A percentile compares a stretch with the other conserved stretches of the same genome.
phyloP scores from a whole-genome alignment of 371 early-diverging fungal species.

The Zopfochytrium polystomum region DNA sequence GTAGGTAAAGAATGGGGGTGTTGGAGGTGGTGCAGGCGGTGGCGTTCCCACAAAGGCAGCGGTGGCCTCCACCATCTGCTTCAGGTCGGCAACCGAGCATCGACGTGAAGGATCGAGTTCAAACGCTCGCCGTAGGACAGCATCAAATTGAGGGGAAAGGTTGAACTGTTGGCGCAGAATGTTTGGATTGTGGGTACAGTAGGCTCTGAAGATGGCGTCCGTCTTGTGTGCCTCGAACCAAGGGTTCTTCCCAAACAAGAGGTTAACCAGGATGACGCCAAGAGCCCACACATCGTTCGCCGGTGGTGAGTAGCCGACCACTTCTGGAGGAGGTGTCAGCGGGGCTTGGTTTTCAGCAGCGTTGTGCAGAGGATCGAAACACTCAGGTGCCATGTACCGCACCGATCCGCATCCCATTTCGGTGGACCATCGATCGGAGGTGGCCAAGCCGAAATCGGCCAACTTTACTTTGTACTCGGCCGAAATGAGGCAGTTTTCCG shows the following conservation, averaged over 20 bases:
- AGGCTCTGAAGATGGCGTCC: conserved; percentile 43
- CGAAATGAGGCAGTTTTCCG: conserved; percentile 81
- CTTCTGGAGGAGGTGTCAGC: conserved; percentile 68
- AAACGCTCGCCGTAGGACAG: conserved; percentile 70
- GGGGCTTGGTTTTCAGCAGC: too few relatives aligned
- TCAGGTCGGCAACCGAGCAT: conserved; percentile 51
- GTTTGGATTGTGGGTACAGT: conserved; percentile 52
- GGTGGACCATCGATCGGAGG: conserved; percentile 63
- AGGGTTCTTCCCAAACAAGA: too few relatives aligned
- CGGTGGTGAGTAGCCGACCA: too few relatives aligned
- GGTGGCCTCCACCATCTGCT: conserved; percentile 14
- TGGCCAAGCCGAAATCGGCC: conserved; percentile 92
- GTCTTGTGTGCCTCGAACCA: conserved; percentile 42
- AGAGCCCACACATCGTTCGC: too few relatives aligned
- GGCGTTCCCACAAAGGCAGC: conserved; percentile 17
- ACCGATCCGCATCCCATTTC: conserved; percentile 90
- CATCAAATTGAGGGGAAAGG: conserved; percentile 65
- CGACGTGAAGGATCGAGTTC: conserved; percentile 67
- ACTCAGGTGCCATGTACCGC: too few relatives aligned
- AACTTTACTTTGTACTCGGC: conserved; percentile 59
- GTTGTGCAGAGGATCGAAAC: conserved; percentile 51
- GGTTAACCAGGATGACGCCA: conserved; percentile 74
- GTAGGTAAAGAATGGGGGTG: too few relatives aligned
- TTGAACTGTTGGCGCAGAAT: too few relatives aligned
- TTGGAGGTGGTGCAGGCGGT: background rate